Percentiles rank a stretch among this genome's conserved stretches.
These are phyloP conservation scores for Zygotorulaspora sp. DNA, from an alignment of 805 yeast genomes.

Conservation along the genomic window DNA sequence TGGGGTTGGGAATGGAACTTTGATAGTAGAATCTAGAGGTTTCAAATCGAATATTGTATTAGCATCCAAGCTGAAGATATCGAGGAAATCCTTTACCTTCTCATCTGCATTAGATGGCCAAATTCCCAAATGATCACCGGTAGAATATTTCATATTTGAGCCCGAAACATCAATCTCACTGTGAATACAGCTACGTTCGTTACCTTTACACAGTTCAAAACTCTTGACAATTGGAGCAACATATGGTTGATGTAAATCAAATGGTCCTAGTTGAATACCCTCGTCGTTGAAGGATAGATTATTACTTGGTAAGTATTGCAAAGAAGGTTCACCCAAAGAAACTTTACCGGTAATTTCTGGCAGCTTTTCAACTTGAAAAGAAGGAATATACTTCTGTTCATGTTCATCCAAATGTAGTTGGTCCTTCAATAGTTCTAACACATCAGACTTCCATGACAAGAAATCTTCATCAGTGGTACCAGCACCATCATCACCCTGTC, in stretches of 20 bases:
- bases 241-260: conserved; percentile 75
- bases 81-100: conserved; percentile 61
- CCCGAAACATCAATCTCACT: conserved; percentile 78
- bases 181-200: conserved; percentile 78
- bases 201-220: conserved; percentile 64
- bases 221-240: conserved; percentile 60
- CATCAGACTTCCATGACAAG: conserved; percentile 82
- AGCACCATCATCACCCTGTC: conserved; percentile 92
- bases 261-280: conserved; percentile 60
- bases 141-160: conserved; percentile 74
- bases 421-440: conserved; percentile 61
- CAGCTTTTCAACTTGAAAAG: conserved; percentile 42
- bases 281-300: conserved; percentile 36
- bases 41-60: conserved; percentile 58
- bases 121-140: conserved; percentile 94
- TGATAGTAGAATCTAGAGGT: conserved; percentile 64
- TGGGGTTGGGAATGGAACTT: conserved; percentile 66
- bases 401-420: conserved; percentile 69
- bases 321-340: conserved; percentile 79
- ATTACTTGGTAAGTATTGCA: conserved; percentile 43
- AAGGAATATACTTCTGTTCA: conserved; percentile 75
- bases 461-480: conserved; percentile 96
- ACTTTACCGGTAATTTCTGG: conserved; percentile 42
- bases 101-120: conserved; percentile 89
- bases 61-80: conserved; percentile 55